Percentiles rank a stretch among this genome's conserved stretches.
phyloP scores from a whole-genome alignment of 2,329 filamentous ascomycete genomes.

The Venturia oleaginea region DNA sequence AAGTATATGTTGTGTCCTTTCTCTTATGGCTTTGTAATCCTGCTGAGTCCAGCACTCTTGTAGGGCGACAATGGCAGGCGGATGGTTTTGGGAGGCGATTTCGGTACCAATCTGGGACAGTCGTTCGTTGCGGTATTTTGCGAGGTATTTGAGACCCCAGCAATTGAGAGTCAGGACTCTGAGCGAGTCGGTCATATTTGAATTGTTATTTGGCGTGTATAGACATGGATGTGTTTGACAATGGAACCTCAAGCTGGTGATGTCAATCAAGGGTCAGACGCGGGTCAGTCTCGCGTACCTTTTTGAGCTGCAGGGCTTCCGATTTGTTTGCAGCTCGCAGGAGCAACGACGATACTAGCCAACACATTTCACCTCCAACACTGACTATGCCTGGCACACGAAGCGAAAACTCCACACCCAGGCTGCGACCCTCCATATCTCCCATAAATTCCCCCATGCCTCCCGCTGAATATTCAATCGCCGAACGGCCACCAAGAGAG shows the following conservation, averaged over 20 bases:
- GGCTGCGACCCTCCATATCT: background rate
- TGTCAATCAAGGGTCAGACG: constrained; percentile 7
- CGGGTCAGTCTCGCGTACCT: background rate
- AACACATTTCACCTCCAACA: background rate
- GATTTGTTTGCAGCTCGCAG: background rate
- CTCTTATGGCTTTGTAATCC: constrained; percentile 71
- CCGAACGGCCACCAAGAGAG: constrained; percentile 8
- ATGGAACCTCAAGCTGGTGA: background rate
- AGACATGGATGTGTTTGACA: background rate
- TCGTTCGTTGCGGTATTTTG: constrained; percentile 67
- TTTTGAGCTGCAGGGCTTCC: background rate
- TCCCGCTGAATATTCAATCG: constrained; percentile 5
- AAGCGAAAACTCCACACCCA: background rate
- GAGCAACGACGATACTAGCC: background rate
- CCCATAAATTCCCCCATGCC: constrained; percentile 1
- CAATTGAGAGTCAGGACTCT: constrained; percentile 86
- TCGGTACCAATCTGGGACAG: constrained; percentile 76
- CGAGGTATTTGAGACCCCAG: constrained; percentile 89
- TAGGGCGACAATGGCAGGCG: constrained; percentile 79
- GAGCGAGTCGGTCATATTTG: constrained; percentile 33
- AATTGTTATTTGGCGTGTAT: background rate
- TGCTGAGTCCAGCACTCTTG: constrained; percentile 91
- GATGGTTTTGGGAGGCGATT: constrained; percentile 57
- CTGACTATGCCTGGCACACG: background rate
- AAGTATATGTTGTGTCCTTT: constrained; percentile 61